Evolutionary conservation across 441 rosid genomes (phyloP), one percentile per base, ranked within the genome.

Genomic region (Erodium chrysanthum): DNA sequence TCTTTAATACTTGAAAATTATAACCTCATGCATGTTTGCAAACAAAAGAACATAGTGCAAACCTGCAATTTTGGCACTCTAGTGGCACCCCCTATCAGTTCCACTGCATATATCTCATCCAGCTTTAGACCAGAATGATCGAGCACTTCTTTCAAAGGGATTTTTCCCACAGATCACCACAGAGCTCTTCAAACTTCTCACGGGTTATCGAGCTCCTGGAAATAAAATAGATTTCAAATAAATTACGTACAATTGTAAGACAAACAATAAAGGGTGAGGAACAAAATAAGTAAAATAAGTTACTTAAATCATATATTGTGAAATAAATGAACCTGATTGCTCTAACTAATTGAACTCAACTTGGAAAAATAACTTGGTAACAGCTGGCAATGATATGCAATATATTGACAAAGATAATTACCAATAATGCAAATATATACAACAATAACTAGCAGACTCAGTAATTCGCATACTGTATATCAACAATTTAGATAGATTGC

Each of bases 51-150:
- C 42, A 48, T 29, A 75, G 68, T 31, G 69, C 81, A 71, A 75
- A 93, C 98, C 97, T 93, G 96, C 83, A 93, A 84, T 80, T 93
- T 93, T 69, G 98, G 98, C 69, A 93, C 96, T 83, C 98, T 84
- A 61, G 95, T 89, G 70, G 96, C 96, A 64, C 98, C 98, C 73
- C 98, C 98, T 23, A 93, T 89, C 67, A 93, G 77, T 74, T 93
- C 98, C 56, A 93, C 90, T 6, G 96, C 98, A 82, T 78, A 80
- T 73, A 91, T 79, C 62, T 93, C 97, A 70, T 85, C 88, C 66
- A 81, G 74, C 73, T 88, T 82, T 71, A 91, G 29, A 52, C 90
- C 96, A 37, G 97, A 88, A 81, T 86, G 71, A 70, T 77, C 81
- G 68, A 93, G 84, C 74, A 93, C 84, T 70, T 93, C 93, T 75